Conservation (phyloP, 2,329 filamentous ascomycete species). For the Xylaria sp. region DNA sequence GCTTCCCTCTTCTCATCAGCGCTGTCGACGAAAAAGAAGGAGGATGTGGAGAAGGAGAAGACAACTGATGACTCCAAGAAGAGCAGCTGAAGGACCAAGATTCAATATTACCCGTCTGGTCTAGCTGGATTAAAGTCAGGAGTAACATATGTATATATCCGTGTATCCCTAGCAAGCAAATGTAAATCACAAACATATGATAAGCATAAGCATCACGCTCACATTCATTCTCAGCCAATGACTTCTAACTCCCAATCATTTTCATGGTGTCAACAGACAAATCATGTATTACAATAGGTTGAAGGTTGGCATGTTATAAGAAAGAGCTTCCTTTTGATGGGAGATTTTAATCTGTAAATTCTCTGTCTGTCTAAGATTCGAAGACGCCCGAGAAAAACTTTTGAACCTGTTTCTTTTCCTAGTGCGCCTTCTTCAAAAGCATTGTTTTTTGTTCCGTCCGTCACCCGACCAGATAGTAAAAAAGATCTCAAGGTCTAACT, state of each 20-base stretch:
- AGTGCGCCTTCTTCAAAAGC: too few relatives aligned
- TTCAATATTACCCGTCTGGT: too few relatives aligned
- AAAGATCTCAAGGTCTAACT: slow-evolving; percentile 25
- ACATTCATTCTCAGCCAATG: neutral
- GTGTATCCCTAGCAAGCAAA: too few relatives aligned
- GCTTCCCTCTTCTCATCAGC: too few relatives aligned
- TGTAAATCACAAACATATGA: too few relatives aligned
- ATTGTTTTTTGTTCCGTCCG: neutral
- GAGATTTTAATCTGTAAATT: slow-evolving; percentile 33
- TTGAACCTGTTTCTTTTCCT: slow-evolving; percentile 14
- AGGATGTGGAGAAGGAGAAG: slow-evolving; percentile 6
- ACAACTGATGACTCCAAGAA: slow-evolving; percentile 9
- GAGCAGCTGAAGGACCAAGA: neutral
- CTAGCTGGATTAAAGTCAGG: neutral
- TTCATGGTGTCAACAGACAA: neutral
- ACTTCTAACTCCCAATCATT: neutral
- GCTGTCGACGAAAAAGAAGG: neutral
- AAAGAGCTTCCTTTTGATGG: slow-evolving; percentile 22
- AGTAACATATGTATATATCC: too few relatives aligned
- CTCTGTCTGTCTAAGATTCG: slow-evolving; percentile 32
- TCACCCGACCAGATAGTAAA: slow-evolving; percentile 5
- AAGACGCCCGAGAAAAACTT: slow-evolving; percentile 12
- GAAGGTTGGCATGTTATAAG: neutral
- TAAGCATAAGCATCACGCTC: neutral
- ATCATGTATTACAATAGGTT: neutral